Evolutionary conservation across 2,329 filamentous ascomycete species (phyloP), one percentile per base, ranked within the genome.

Genomic region (Penicillium sp.): DNA sequence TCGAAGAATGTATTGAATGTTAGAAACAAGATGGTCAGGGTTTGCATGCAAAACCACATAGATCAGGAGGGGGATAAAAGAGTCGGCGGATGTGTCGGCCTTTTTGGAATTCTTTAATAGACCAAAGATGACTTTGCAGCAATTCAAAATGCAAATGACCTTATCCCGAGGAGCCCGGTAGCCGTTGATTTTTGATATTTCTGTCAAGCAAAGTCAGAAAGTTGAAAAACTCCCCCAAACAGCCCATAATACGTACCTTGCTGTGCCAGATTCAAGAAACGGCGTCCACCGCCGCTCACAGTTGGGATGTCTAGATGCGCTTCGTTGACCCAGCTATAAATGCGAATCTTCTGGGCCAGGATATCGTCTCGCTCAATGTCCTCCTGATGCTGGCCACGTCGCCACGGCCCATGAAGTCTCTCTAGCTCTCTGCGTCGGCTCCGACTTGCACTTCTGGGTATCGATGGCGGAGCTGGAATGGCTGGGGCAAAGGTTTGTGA

Each of bases 51-150:
- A 81, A 13, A 97, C 92, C 27, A 96, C 94, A 67, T 96, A 97
- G 56, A 99, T 99, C 55, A 99, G 82, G 29, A 97, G 82, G 5
- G 94, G 90, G 78, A 97, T 91, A 67, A 99, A 99, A 0, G 93
- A 92, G 76, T 99, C 94, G 13, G 94, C 94, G 1, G 93, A 97
- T 23, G 92, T 93, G 72, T 99, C 94, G 1, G 72, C 74, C 55
- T 89, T 89, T 75, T 96, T 95, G 52, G 91, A 87, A 71, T 97
- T 95, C 64, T 93, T 92, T 51, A 99, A 79, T 48, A 96, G 85
- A 19, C 90, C 94, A 75, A 99, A 97, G 62, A 99, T 97, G 61
- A 99, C 95, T 76, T 99, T 99, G 84, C 94, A 99, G 78, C 92
- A 97, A 76, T 99, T 99, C 55, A 99, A 79, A 45, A 97, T 91